Evolutionary conservation across 208 protist species (phyloP), one percentile per base, ranked within the genome.

Genomic region (Trypanosoma mega): DNA sequence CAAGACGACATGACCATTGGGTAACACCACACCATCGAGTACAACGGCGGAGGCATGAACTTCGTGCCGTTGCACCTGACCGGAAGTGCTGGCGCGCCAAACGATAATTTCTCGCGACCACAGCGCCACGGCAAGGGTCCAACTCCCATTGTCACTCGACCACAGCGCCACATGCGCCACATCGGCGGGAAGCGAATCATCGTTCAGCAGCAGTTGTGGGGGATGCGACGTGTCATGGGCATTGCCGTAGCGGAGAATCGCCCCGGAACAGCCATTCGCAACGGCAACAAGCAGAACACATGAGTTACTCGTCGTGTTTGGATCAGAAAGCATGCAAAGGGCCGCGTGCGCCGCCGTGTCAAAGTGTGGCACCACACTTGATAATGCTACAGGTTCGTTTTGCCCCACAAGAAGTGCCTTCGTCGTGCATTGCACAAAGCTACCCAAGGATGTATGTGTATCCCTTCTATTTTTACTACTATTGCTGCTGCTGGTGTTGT

Each of bases 21-120:
- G n/a, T n/a, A n/a, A 39, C 34, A 12, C 34, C 8, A 39, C 8
- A 6, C 6, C 34, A 39, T 12, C 12, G 34, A 6, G 20, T 26
- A 57, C 64, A 34, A 70, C 56, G 14, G 26, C 30, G 21, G 16
- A 24, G 8, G 55, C 21, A 12, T 21, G 47, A 20, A 63, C 29
- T 20, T 45, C 49, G 26, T 68, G n/a, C 20, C 45, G 36, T 0
- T n/a, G n/a, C 14, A 4, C 27, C 26, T 18, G 27, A 18, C 5
- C 34, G n/a, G 29, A 30, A 27, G 4, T 23, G 26, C 49, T 29
- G 20, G 16, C 54, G 18, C 30, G 1, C 64, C 54, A 70, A 18
- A 70, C 49, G 3, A 55, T 23, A 33, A 70, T 45, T 21, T 62
- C 55, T 18, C 50, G 47, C 43, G 64, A 70, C 64, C 64, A 70